These are phyloP conservation scores for Zasmidium angulare DNA, from an alignment of 2,329 filamentous ascomycete species.

Conservation along the genomic window DNA sequence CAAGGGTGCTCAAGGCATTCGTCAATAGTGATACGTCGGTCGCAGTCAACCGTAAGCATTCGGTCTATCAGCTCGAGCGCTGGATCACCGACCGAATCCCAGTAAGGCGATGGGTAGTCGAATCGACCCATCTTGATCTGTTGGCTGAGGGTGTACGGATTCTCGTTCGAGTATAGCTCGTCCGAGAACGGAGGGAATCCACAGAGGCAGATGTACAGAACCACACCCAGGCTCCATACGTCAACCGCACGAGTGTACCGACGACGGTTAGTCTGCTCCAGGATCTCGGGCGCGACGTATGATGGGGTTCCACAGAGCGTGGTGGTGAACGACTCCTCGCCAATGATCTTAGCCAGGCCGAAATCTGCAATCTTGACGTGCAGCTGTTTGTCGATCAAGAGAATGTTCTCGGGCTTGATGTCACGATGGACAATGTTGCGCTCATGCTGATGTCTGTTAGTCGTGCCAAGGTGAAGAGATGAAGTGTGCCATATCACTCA, in stretches of 20 bases:
- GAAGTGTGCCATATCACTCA: slow-evolving; percentile 49
- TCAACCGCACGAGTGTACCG: slow-evolving; percentile 95
- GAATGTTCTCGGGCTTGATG: slow-evolving; percentile 96
- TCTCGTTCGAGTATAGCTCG: slow-evolving; percentile 73
- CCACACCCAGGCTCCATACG: slow-evolving; percentile 95
- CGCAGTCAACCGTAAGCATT: slow-evolving; percentile 88
- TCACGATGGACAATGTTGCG: slow-evolving; percentile 96
- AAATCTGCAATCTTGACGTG: slow-evolving; percentile 94
- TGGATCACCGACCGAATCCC: slow-evolving; percentile 82
- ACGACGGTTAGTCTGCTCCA: slow-evolving; percentile 76
- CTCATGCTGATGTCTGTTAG: slow-evolving; percentile 69
- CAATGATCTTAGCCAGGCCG: slow-evolving; percentile 95
- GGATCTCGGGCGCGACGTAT: slow-evolving; percentile 92
- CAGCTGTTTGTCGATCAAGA: slow-evolving; percentile 80
- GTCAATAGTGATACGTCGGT: slow-evolving; percentile 82
- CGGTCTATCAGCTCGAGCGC: slow-evolving; percentile 90
- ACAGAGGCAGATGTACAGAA: slow-evolving; percentile 94
- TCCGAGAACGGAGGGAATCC: slow-evolving; percentile 97
- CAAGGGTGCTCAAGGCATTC: slow-evolving; percentile 90
- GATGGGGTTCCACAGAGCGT: slow-evolving; percentile 88
- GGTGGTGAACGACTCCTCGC: slow-evolving; percentile 96
- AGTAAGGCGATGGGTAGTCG: slow-evolving; percentile 95
- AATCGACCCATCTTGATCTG: slow-evolving; percentile 89
- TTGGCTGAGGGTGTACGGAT: slow-evolving; percentile 81
- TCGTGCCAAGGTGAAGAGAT: neutral